Base-by-base conservation (phyloP, 345 rosid species). In the Punica granatum region DNA sequence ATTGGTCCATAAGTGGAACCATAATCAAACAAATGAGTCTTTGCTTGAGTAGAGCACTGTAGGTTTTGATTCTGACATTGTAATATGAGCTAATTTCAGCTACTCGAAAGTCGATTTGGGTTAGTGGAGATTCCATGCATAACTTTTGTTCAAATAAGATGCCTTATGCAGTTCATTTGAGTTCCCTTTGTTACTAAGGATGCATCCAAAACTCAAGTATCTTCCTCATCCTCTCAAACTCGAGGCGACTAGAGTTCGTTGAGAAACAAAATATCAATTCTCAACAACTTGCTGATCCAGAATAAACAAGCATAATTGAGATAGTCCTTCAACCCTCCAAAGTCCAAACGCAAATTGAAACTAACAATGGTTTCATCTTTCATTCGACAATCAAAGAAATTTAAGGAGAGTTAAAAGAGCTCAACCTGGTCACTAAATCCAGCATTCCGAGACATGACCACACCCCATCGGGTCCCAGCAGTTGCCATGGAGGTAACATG, bases 401-500 rank as follows among this genome's bases (percentile, higher is more conserved):
- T 28, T 26, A 31, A 44, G 26, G 32, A 46, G 36, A 32, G 58
- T 33, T 28, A 48, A 59, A 3, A 34, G 61, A 70, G 64, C 62
- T 70, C 30, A 63, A 95, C 99, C 97, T 95, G 99, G 51, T 86
- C 86, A 69, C 96, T 80, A 76, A 85, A 90, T 66, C 99, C 98
- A 61, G 99, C 88, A 75, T 94, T 94, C 56, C 98, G 97, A 77
- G 99, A 95, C 99, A 95, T 90, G 64, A 95, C 99, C 62, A 95
- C 86, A 60, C 90, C 98, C 99, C 98, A 95, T 68, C 96, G 81
- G 69, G 81, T 92, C 66, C 97, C 98, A 64, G 99, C 90, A 60
- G 99, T 95, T 67, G 96, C 89, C 99, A 95, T 95, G 26, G 98
- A 78, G 70, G 99, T 95, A n/a, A 95, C 98, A 62, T 87, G 87